phyloP scores from a whole-genome alignment of 192 early-diverging fungal species.

The Podila horticola region DNA sequence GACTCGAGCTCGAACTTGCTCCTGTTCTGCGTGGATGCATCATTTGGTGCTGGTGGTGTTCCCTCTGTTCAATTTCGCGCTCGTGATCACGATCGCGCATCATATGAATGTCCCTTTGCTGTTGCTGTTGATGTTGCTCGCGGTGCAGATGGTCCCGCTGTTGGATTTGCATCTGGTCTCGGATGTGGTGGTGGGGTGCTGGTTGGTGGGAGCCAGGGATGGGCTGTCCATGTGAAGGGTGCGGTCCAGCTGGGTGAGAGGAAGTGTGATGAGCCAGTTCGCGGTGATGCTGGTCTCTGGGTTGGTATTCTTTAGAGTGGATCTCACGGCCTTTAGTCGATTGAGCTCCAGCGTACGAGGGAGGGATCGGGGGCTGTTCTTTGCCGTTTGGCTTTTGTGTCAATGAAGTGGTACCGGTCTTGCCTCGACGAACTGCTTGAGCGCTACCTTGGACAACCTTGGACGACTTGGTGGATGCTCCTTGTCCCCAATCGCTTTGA shows the following conservation, averaged over 20 bases:
- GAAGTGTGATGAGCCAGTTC: slow-evolving; percentile 22
- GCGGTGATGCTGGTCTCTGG: slow-evolving; percentile 33
- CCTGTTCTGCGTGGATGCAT: slow-evolving; percentile 25
- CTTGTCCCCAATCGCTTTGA: slow-evolving; percentile 33
- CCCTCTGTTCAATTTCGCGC: slow-evolving; percentile 35
- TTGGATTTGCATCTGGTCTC: slow-evolving; percentile 2
- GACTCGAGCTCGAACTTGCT: slow-evolving; percentile 22
- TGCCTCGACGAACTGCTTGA: slow-evolving; percentile 13
- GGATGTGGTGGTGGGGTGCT: slow-evolving; percentile 24
- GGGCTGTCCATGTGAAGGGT: slow-evolving; percentile 19
- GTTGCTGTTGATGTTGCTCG: slow-evolving; percentile 4
- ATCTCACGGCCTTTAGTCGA: slow-evolving; percentile 40
- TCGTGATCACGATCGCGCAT: slow-evolving; percentile 42
- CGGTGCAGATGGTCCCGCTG: slow-evolving; percentile 5
- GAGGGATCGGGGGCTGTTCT: slow-evolving; percentile 12
- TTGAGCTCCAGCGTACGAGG: background rate
- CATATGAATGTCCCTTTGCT: slow-evolving; percentile 41
- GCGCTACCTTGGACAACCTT: slow-evolving; percentile 3
- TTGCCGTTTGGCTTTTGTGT: slow-evolving; percentile 22
- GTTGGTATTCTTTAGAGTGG: slow-evolving; percentile 47
- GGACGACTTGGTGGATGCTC: slow-evolving; percentile 15
- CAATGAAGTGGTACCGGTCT: background rate
- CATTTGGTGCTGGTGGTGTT: slow-evolving; percentile 39
- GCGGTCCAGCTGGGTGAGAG: background rate
- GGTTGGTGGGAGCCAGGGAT: slow-evolving; percentile 4